Evolutionary conservation across 2,329 filamentous ascomycete species (phyloP).

Genomic region (Coniochaeta sp.): DNA sequence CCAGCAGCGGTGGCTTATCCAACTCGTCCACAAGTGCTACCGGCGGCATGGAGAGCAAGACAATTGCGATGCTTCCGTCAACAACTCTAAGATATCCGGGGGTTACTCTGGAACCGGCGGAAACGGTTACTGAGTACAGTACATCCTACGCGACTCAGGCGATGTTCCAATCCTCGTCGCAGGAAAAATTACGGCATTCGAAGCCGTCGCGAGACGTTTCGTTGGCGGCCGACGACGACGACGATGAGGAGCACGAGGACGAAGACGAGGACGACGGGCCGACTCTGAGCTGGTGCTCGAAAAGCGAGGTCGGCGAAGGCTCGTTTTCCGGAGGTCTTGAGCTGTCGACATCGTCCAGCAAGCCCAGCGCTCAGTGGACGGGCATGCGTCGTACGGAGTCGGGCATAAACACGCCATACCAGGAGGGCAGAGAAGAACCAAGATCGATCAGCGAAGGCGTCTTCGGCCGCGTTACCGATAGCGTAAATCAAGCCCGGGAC

Average conservation of each 20-base stretch:
- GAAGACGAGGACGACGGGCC: too few species aligned
- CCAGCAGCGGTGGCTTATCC: too few species aligned
- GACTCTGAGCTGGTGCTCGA: too few species aligned
- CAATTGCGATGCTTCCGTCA: too few species aligned
- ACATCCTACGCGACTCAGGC: slow-evolving; percentile 38
- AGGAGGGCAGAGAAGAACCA: too few species aligned
- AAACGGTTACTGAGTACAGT: slow-evolving; percentile 57
- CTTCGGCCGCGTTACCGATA: too few species aligned
- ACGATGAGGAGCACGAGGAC: slow-evolving; percentile 31
- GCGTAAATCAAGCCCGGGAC: slow-evolving; percentile 64
- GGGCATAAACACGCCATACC: slow-evolving; percentile 95
- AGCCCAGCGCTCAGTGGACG: slow-evolving; percentile 41
- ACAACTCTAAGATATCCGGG: slow-evolving; percentile 81
- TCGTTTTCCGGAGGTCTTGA: slow-evolving; percentile 24
- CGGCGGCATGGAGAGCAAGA: too few species aligned
- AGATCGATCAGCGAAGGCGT: too few species aligned
- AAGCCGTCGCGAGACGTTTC: slow-evolving; percentile 61
- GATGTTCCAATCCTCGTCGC: slow-evolving; percentile 68
- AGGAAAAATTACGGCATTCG: slow-evolving; percentile 71
- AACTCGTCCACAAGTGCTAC: too few species aligned
- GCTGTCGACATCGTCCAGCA: slow-evolving; percentile 39
- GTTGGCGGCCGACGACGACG: slow-evolving; percentile 54
- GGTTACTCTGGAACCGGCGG: slow-evolving; percentile 62
- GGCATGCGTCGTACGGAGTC: slow-evolving; percentile 74
- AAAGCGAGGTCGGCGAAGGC: too few species aligned